These are phyloP conservation scores for Rhizoclosmatium globosum DNA, from an alignment of 192 early-diverging fungal genomes.

Conservation along the genomic window DNA sequence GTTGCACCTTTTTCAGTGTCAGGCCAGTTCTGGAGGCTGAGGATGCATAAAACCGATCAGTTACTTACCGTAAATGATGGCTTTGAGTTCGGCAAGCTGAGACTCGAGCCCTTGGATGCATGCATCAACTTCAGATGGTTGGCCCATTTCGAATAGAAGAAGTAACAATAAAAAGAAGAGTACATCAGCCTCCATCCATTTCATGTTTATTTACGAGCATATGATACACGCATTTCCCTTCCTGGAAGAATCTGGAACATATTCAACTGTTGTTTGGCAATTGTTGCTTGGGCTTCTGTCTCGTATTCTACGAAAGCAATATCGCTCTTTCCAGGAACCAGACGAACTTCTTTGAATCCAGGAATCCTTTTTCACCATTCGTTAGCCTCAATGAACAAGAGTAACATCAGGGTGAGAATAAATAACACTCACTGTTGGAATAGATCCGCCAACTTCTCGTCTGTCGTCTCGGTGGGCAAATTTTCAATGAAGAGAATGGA, in stretches of 20 bases:
- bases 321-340: conserved; percentile 87
- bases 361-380: conserved; percentile 52
- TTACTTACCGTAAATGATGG: conserved; percentile 16
- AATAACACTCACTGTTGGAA: conserved; percentile 74
- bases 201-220: conserved; percentile 70
- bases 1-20: neutral
- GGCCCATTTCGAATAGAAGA: neutral
- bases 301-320: conserved; percentile 98
- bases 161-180: neutral
- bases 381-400: conserved; percentile 14
- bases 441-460: conserved; percentile 66
- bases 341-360: conserved; percentile 96
- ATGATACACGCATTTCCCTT: conserved; percentile 83
- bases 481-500: conserved; percentile 94
- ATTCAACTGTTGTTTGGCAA: conserved; percentile 78
- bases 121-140: conserved; percentile 17
- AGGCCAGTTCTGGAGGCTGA: neutral
- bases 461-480: conserved; percentile 75
- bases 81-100: conserved; percentile 33
- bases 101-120: conserved; percentile 30
- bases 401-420: conserved; percentile 19
- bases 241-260: conserved; percentile 70
- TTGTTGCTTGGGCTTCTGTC: conserved; percentile 79
- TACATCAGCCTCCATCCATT: neutral
- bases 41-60: neutral